Percentiles rank a stretch among this genome's conserved stretches.
phyloP scores from a whole-genome alignment of 2,329 filamentous ascomycete genomes.

The Teratosphaeria zuluensis region DNA sequence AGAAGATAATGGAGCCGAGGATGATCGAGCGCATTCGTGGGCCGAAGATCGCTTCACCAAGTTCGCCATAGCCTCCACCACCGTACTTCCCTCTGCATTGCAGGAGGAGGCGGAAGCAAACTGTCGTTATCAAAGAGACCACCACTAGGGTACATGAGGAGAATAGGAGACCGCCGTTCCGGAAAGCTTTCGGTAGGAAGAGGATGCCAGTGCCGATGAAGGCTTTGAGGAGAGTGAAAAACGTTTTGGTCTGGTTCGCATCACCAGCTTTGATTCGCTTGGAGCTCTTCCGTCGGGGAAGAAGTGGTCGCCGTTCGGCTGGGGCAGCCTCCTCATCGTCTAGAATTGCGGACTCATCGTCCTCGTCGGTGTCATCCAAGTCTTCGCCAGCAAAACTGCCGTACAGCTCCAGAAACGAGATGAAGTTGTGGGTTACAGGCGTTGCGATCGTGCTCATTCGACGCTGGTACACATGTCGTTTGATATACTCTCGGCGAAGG shows the following conservation, averaged over 20 bases:
- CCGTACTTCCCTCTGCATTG: constrained; percentile 55
- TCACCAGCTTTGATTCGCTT: constrained; percentile 44
- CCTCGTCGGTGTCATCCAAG: constrained; percentile 48
- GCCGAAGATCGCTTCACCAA: constrained; percentile 58
- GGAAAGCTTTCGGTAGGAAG: constrained; percentile 71
- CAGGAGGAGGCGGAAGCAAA: constrained; percentile 64
- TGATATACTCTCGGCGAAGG: constrained; percentile 45
- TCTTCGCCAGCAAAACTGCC: constrained; percentile 71
- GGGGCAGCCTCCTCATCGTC: constrained; percentile 48
- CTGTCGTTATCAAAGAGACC: constrained; percentile 56
- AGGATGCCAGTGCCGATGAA: constrained; percentile 75
- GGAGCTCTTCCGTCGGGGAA: constrained; percentile 47
- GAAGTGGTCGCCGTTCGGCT: constrained; percentile 51
- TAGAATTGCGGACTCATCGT: constrained; percentile 45
- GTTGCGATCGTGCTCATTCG: constrained; percentile 33
- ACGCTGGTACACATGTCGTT: constrained; percentile 33
- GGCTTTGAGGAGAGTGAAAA: constrained; percentile 69
- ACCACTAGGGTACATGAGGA: constrained; percentile 58
- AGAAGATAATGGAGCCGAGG: constrained; percentile 60
- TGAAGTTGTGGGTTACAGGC: constrained; percentile 59
- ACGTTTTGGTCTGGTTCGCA: constrained; percentile 60
- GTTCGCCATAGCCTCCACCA: constrained; percentile 62
- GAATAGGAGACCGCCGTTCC: constrained; percentile 68
- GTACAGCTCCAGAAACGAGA: constrained; percentile 67
- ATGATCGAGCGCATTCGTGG: constrained; percentile 55